Base-by-base conservation (phyloP, 257 asterid species). In the Jaltomata sinuosa region DNA sequence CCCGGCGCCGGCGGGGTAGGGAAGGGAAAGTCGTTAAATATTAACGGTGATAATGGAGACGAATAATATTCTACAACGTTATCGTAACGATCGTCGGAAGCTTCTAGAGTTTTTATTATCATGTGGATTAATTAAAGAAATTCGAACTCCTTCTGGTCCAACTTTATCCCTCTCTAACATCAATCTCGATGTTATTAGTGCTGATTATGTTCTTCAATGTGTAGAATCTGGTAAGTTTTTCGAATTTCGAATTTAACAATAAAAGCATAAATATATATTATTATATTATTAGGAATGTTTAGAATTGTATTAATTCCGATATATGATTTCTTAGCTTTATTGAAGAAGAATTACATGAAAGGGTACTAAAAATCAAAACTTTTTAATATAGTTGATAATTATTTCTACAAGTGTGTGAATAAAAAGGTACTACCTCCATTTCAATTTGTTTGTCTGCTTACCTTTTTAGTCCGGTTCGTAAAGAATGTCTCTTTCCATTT, bases 71-170 rank as follows among this genome's bases (percentile, higher is more conserved):
- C 77, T 94, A 69, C 91, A 88, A 57, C 90, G 87, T 31, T 96
- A 93, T 88, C 97, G 98, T 65, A 71, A 87, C 86, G 99, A 97
- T 94, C 97, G 99, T 79, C 96, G 98, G 91, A 97, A 95, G 88
- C 98, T 97, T 77, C 90, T 97, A 67, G 94, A 95, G 81, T 95
- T 90, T 87, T 85, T 96, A 61, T 6, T 94, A 0, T 92, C 97
- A 32, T 91, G 97, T 3, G 94, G 92, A 34, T 87, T 92, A 62
- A 59, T 94, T 81, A 89, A 68, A 74, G 91, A 92, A 84, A 85
- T 93, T 84, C 89, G 87, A 69, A 88, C 98, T 57, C 89, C 97
- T 69, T 89, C 91, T 10, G 97, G 95, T 59, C 86, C 91, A 72
- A 68, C 90, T 47, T 68, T 90, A 84, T 90, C 93, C 74, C 22